phyloP scores from a whole-genome alignment of 345 rosid species.

The Gossypium thurberi region DNA sequence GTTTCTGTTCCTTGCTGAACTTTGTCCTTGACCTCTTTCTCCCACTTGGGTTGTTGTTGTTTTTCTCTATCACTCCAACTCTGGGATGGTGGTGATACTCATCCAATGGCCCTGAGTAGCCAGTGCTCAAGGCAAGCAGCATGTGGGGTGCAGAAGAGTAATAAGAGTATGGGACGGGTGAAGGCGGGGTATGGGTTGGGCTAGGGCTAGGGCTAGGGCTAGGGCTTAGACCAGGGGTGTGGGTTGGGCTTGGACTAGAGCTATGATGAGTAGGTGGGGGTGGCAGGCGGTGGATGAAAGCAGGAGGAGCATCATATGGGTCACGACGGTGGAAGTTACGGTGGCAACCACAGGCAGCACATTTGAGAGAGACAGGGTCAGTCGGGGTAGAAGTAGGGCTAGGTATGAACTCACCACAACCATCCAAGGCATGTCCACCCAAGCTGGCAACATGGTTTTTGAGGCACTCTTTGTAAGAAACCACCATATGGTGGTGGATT shows the following conservation, averaged over 20 bases:
- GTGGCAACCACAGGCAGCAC: conserved; percentile 93
- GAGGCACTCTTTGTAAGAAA: conserved; percentile 71
- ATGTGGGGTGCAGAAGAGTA: conserved; percentile 59
- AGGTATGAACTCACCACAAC: conserved; percentile 87
- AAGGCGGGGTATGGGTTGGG: conserved; percentile 31
- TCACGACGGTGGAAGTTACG: conserved; percentile 90
- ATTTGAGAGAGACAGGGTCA: conserved; percentile 50
- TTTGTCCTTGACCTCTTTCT: conserved; percentile 60
- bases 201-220: conserved; percentile 23
- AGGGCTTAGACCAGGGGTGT: conserved; percentile 24
- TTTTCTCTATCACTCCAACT: conserved; percentile 5
- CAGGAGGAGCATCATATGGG: conserved; percentile 19
- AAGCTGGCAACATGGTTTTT: conserved; percentile 71
- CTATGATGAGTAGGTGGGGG: conserved; percentile 16
- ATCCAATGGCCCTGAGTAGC: conserved; percentile 27
- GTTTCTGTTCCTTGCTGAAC: conserved; percentile 62
- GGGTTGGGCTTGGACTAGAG: conserved; percentile 31
- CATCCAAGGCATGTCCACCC: conserved; percentile 76
- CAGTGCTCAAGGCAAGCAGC: conserved; percentile 48
- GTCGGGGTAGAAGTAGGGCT: conserved; percentile 20
- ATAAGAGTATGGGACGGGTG: conserved; percentile 58
- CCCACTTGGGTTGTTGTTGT: conserved; percentile 25
- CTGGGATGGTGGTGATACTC: conserved; percentile 20
- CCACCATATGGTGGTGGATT: conserved; percentile 26
- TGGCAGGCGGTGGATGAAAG: conserved; percentile 21